Evolutionary conservation across 805 yeast species (phyloP).

Genomic region (Ogataea minuta): DNA sequence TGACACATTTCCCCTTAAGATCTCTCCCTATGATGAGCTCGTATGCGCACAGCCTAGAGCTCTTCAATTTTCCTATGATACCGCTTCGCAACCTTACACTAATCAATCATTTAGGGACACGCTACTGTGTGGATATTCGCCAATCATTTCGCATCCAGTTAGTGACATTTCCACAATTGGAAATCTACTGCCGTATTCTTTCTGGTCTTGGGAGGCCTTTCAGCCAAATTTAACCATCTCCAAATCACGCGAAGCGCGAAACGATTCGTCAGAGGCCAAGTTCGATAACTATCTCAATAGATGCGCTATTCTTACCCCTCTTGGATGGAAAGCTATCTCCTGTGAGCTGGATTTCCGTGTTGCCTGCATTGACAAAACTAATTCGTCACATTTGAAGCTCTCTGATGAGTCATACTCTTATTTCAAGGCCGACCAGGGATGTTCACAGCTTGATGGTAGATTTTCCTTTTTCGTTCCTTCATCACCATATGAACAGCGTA

Average conservation of each 20-base stretch:
- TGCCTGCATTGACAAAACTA: constrained; percentile 50
- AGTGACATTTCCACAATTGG: constrained; percentile 30
- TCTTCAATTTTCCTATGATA: constrained; percentile 37
- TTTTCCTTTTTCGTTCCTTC: constrained; percentile 46
- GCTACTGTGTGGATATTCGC: constrained; percentile 60
- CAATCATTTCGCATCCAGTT: constrained; percentile 50
- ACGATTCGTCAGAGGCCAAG: constrained; percentile 3
- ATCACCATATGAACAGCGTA: constrained; percentile 45
- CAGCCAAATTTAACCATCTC: constrained; percentile 44
- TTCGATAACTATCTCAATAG: constrained; percentile 29
- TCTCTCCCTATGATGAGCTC: background rate
- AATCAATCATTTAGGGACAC: constrained; percentile 36
- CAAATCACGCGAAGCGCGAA: constrained; percentile 2
- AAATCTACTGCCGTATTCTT: constrained; percentile 32
- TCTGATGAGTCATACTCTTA: constrained; percentile 37
- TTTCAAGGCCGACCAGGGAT: constrained; percentile 40
- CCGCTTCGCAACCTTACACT: constrained; percentile 37
- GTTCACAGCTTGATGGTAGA: constrained; percentile 27
- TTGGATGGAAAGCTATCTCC: constrained; percentile 65
- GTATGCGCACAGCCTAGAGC: constrained; percentile 3
- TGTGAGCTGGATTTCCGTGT: constrained; percentile 56
- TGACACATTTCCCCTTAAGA: constrained; percentile 6
- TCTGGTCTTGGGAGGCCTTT: constrained; percentile 75
- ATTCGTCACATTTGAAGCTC: constrained; percentile 46
- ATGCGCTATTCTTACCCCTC: constrained; percentile 40